Evolutionary conservation across 257 asterid species (phyloP), one percentile per base, ranked within the genome.

Genomic region (Datura wrightii): DNA sequence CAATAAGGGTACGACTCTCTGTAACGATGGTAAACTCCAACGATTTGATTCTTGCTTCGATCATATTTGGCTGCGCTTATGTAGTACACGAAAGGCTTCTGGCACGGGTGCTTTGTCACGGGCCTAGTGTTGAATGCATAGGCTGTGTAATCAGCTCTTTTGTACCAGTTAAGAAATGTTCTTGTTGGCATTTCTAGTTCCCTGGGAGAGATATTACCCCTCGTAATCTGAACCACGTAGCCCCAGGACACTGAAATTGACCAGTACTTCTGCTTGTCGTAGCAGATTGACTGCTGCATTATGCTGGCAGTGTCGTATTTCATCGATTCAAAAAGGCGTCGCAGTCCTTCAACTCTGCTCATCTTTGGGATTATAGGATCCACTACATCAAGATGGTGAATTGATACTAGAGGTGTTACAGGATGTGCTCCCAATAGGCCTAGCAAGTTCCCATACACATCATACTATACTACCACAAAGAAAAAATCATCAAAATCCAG

Each of bases 101-200:
- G 97, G 83, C 99, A 95, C 0, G 99, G 99, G 84, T 95, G 94
- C 84, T 90, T 91, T 1, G 93, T 89, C 60, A 94, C 95, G 3
- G 98, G 97, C 87, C 99, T 91, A 9, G 98, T 93, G 91, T 95
- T 94, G 97, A 95, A 95, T 18, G 98, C 93, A 71, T 93, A 94
- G 2, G 94, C 98, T 1, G 93, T 94, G 90, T 92, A 93, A 85
- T 95, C 99, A 0, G 98, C 97, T 81, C 95, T 81, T 58, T 65
- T 86, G 39, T 92, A 92, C 98, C 98, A 95, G 86, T 94, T 95
- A 15, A 93, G 94, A 76, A 94, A 95, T 6, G 98, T 94, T 78
- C 98, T 80, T 6, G 97, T 89, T 3, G 98, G 98, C 93, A 86
- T 93, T 86, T 94, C 98, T 6, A 95, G 87, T 83, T 95, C 98